These are phyloP conservation scores for Coniferiporia weirii DNA, from an alignment of 1,284 basidiomycete species.

Conservation along the genomic window DNA sequence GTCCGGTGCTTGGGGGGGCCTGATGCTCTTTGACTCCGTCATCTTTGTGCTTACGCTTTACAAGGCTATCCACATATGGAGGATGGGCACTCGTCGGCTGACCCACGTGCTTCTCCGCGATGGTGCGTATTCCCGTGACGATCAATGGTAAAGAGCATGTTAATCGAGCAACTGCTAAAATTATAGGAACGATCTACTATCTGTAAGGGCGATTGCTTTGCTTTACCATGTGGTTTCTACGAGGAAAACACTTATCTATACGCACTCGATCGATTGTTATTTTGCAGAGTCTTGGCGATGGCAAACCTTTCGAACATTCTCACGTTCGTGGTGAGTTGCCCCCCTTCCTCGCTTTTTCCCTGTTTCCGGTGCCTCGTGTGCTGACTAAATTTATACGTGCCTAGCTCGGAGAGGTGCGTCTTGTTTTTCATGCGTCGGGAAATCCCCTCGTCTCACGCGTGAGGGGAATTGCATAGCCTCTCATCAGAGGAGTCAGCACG, in stretches of 20 bases:
- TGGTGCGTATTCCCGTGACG: slow-evolving; percentile 1
- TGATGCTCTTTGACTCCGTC: slow-evolving; percentile 36
- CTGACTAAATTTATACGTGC: not conserved
- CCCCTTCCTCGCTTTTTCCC: not conserved
- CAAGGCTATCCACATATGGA: slow-evolving; percentile 31
- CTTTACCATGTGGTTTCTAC: not conserved
- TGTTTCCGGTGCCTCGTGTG: not conserved
- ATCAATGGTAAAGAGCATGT: too few relatives aligned
- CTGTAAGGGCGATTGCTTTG: slow-evolving; percentile 3
- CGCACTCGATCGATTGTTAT: too few relatives aligned
- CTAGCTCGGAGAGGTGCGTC: slow-evolving; percentile 9
- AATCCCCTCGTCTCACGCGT: not conserved
- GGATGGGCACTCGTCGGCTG: slow-evolving; percentile 5
- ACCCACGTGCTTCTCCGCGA: slow-evolving; percentile 15
- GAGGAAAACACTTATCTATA: not conserved
- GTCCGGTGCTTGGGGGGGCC: slow-evolving; percentile 33
- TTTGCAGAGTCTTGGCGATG: slow-evolving; percentile 6
- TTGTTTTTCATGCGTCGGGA: too few relatives aligned
- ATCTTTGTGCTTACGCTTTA: slow-evolving; percentile 40
- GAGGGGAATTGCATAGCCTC: slow-evolving; percentile 6
- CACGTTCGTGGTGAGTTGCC: slow-evolving; percentile 8
- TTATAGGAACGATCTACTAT: slow-evolving; percentile 16
- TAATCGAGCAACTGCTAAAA: not conserved
- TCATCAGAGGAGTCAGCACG: slow-evolving; percentile 15
- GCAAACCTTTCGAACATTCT: slow-evolving; percentile 15